Base-by-base conservation (phyloP, 2,329 filamentous ascomycete genomes). In the Rhinocladiella mackenziei region DNA sequence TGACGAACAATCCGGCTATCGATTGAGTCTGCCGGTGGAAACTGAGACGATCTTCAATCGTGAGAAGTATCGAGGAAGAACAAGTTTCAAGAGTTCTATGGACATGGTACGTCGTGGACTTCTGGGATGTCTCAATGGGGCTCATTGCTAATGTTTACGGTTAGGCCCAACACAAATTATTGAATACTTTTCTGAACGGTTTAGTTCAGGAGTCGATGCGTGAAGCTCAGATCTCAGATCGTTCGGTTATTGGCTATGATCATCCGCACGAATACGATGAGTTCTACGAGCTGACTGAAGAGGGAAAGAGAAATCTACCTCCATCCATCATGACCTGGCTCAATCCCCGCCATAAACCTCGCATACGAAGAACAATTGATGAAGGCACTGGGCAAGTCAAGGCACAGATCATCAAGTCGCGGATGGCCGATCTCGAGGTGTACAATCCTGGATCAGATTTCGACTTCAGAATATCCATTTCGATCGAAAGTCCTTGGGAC, bases 391-490 rank as follows among this genome's bases (percentile, higher is more conserved):
- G 76, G 18, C 72, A 81, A 46, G 69, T 89, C 2, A 67, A 91
- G 8, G 83, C 81, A 47, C 89, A 86, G 63, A 96, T 98, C 58
- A 81, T 98, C 65, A 98, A 98, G 70, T 81, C 83, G 18, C 81
- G 89, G n/a, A 75, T 97, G 10, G 82, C 80, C 18, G 89, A 98
- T 62, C 70, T 96, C n/a, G 85, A 95, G 58, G 76, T 98, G 13
- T 83, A 85, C 65, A 84, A 88, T 56, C 91, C 92, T 0, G 71
- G 73, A 37, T 78, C 77, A 6, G 78, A 80, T 2, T 86, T 96
- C 59, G 92, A 98, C 66, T 95, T 89, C 67, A 86, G 92, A 8
- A 83, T 98, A 56, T 94, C 88, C 58, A 81, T 98, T 60, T 97
- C 95, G 61, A 76, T 98, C 2, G 94, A 98, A 78, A 89, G 94